Percentiles rank a stretch among this genome's conserved stretches.
These are phyloP conservation scores for Ehretia macrophylla DNA, from an alignment of 257 asterid genomes.

Conservation along the genomic window DNA sequence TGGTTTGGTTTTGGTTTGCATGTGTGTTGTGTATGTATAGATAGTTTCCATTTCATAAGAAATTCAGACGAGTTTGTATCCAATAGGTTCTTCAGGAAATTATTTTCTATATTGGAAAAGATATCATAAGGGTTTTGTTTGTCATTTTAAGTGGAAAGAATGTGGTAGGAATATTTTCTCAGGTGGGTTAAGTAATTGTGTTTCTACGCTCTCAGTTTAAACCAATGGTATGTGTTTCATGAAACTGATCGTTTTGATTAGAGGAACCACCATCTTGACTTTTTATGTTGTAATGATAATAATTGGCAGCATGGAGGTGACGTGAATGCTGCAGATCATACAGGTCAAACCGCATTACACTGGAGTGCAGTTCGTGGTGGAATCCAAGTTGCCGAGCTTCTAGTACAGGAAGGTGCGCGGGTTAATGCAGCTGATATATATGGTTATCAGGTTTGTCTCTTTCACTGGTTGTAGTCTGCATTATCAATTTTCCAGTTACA, in stretches of 20 bases:
- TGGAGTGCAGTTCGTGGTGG: slow-evolving; percentile 99
- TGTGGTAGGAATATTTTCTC: no score
- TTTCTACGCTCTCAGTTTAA: no score
- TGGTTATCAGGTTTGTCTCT: slow-evolving; percentile 82
- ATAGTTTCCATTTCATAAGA: no score
- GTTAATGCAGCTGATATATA: slow-evolving; percentile 70
- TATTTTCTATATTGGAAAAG: no score
- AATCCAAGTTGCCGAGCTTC: slow-evolving; percentile 82
- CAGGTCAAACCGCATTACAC: slow-evolving; percentile 96
- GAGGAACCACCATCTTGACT: background rate
- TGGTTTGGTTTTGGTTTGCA: no score
- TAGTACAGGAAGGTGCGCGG: slow-evolving; percentile 92
- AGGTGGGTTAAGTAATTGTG: background rate
- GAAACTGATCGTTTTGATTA: background rate
- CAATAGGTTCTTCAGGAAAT: no score
- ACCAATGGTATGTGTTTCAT: background rate
- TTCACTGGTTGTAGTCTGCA: slow-evolving; percentile 10
- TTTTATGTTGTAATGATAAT: slow-evolving; percentile 6
- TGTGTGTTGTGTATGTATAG: no score
- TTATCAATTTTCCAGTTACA: slow-evolving; percentile 1
- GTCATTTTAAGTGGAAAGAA: no score
- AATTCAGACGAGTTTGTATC: no score
- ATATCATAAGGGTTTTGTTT: no score
- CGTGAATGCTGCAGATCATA: slow-evolving; percentile 82
- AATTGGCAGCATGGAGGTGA: slow-evolving; percentile 85